Percentiles rank a stretch among this genome's conserved stretches.
Evolutionary conservation across 495 filamentous ascomycete genomes (phyloP).

Genomic region (Acidiella bohemica): DNA sequence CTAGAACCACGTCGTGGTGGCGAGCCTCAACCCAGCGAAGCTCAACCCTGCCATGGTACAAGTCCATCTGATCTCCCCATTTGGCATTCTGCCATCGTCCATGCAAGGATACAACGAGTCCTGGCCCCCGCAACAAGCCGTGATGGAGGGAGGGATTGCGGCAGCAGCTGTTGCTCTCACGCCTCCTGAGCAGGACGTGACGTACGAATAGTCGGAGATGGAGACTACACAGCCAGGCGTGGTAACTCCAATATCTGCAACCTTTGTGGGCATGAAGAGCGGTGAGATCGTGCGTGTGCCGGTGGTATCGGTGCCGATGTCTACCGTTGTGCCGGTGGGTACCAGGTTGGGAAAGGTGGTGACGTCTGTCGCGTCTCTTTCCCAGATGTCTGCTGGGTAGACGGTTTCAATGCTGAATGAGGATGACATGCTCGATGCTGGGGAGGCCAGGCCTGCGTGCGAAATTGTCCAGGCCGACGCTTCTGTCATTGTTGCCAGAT

Average conservation of each 20-base stretch:
- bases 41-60: slow-evolving; percentile 2
- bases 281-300: slow-evolving; percentile 2
- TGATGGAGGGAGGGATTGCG: not conserved
- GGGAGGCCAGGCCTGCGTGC: no score
- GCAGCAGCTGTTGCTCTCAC: not conserved
- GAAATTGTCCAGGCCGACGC: not conserved
- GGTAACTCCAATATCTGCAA: not conserved
- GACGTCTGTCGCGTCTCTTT: not conserved
- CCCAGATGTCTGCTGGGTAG: not conserved
- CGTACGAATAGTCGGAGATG: slow-evolving; percentile 1
- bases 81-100: slow-evolving; percentile 3
- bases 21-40: slow-evolving; percentile 2
- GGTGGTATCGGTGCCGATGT: slow-evolving; percentile 3
- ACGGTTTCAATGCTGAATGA: not conserved
- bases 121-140: slow-evolving; percentile 6
- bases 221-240: not conserved
- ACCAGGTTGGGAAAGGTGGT: slow-evolving; percentile 1
- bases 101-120: slow-evolving; percentile 1
- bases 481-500: not conserved
- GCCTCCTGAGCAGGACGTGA: not conserved
- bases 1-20: slow-evolving; percentile 7
- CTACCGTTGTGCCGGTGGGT: not conserved
- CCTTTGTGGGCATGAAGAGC: not conserved
- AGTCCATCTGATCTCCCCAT: slow-evolving; percentile 1
- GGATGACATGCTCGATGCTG: not conserved